Conservation (phyloP, 352 stramenopile genomes). For the Saprolegnia parasitica region DNA sequence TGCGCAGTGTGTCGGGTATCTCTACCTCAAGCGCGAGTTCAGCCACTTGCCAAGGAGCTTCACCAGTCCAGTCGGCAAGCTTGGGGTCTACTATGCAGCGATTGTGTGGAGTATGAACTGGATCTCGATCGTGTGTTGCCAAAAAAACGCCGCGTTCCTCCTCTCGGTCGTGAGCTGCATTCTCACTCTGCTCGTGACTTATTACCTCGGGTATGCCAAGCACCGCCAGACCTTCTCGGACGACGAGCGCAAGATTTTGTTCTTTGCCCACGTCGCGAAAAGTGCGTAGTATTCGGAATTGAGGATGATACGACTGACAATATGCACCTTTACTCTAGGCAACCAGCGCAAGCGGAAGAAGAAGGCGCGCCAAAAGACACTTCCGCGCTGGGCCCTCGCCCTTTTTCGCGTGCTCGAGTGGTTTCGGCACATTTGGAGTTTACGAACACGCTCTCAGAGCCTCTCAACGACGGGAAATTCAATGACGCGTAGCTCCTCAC, state of each 20-base stretch:
- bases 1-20: constrained; percentile 37
- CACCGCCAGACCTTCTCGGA: constrained; percentile 36
- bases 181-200: constrained; percentile 28
- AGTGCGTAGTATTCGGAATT: too few species aligned
- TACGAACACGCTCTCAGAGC: too few species aligned
- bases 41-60: constrained; percentile 35
- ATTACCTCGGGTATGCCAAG: constrained; percentile 36
- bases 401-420: too few species aligned
- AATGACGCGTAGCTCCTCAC: too few species aligned
- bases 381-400: too few species aligned
- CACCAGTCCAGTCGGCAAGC: constrained; percentile 35
- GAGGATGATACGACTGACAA: too few species aligned
- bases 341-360: constrained; percentile 9
- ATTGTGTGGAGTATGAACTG: constrained; percentile 34
- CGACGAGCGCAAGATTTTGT: constrained; percentile 36
- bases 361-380: too few species aligned
- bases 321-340: neutral
- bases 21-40: constrained; percentile 36
- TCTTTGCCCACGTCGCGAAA: constrained; percentile 40
- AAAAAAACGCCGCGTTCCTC: constrained; percentile 32
- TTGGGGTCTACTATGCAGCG: constrained; percentile 35
- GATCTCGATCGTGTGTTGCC: constrained; percentile 34
- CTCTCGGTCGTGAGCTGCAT: constrained; percentile 26
- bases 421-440: too few species aligned
- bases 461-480: too few species aligned